A percentile compares a stretch with the other conserved stretches of the same genome.
Evolutionary conservation across 805 yeast genomes (phyloP).

Genomic region (Kodamaea nitidulidarum): DNA sequence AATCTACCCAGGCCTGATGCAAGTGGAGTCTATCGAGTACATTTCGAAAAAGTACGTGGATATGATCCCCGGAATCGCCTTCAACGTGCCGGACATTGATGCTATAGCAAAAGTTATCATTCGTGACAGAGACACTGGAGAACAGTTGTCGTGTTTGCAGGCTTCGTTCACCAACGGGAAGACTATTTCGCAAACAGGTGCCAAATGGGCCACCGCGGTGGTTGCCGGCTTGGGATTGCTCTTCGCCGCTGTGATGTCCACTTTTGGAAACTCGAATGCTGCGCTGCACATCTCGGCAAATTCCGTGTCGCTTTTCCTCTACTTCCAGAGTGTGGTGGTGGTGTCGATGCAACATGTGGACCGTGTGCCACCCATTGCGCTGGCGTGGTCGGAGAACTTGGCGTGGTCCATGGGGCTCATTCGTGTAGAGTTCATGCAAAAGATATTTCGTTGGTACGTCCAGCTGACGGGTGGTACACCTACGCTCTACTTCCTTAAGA

Average conservation of each 20-base stretch:
- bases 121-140: conserved; percentile 36
- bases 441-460: conserved; percentile 77
- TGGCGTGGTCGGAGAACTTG: conserved; percentile 86
- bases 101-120: conserved; percentile 63
- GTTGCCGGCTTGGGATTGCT: conserved; percentile 85
- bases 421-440: conserved; percentile 74
- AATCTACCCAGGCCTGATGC: conserved; percentile 73
- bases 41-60: conserved; percentile 46
- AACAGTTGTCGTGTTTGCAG: conserved; percentile 67
- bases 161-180: conserved; percentile 72
- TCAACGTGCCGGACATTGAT: conserved; percentile 80
- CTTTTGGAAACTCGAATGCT: conserved; percentile 83
- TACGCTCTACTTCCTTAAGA: conserved; percentile 56
- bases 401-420: conserved; percentile 96
- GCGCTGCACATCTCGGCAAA: conserved; percentile 88
- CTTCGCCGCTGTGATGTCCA: conserved; percentile 74
- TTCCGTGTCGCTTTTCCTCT: conserved; percentile 75
- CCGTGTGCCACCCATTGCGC: conserved; percentile 86
- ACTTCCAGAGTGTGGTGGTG: conserved; percentile 85
- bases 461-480: conserved; percentile 90
- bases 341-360: conserved; percentile 83
- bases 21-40: conserved; percentile 67
- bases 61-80: conserved; percentile 80
- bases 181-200: conserved; percentile 58
- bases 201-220: conserved; percentile 91